phyloP scores from a whole-genome alignment of 2,329 filamentous ascomycete genomes.

The Sarocladium strictum region DNA sequence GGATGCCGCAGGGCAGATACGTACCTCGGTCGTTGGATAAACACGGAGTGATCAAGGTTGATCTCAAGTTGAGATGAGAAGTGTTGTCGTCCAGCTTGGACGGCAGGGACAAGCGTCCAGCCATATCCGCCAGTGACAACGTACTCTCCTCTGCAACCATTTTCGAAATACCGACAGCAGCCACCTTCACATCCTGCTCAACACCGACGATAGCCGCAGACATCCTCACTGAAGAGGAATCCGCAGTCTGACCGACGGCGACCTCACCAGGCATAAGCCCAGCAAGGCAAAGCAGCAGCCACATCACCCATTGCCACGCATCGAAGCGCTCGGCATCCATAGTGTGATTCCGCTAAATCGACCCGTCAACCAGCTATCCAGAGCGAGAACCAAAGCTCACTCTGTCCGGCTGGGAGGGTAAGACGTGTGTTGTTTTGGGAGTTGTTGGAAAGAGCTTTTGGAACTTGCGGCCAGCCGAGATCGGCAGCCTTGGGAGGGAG shows the following conservation, averaged over 20 bases:
- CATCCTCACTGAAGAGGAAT: not conserved
- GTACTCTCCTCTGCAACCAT: not conserved
- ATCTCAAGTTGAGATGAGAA: constrained; percentile 6
- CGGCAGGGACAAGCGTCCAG: not conserved
- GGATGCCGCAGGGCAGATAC: not conserved
- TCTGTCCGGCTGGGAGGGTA: constrained; percentile 3
- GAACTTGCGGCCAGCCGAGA: constrained; percentile 10
- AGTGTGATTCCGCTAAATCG: not conserved
- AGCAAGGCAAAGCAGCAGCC: constrained; percentile 7
- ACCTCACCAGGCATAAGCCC: constrained; percentile 6
- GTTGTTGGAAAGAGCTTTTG: not conserved
- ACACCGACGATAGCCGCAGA: constrained; percentile 1
- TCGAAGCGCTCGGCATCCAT: constrained; percentile 7
- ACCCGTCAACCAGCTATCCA: constrained; percentile 4
- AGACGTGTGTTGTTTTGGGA: not conserved
- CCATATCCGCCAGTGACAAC: not conserved
- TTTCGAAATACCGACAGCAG: constrained; percentile 6
- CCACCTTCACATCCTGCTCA: constrained; percentile 8
- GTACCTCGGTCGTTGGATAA: constrained; percentile 8
- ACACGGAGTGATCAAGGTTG: not conserved
- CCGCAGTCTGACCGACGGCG: constrained; percentile 1
- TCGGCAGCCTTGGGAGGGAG: constrained; percentile 7
- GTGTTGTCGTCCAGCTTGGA: not conserved
- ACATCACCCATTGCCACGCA: constrained; percentile 10
- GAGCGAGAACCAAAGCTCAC: constrained; percentile 1